phyloP scores from a whole-genome alignment of 106 monocot species.

The Dendrobium nobile region DNA sequence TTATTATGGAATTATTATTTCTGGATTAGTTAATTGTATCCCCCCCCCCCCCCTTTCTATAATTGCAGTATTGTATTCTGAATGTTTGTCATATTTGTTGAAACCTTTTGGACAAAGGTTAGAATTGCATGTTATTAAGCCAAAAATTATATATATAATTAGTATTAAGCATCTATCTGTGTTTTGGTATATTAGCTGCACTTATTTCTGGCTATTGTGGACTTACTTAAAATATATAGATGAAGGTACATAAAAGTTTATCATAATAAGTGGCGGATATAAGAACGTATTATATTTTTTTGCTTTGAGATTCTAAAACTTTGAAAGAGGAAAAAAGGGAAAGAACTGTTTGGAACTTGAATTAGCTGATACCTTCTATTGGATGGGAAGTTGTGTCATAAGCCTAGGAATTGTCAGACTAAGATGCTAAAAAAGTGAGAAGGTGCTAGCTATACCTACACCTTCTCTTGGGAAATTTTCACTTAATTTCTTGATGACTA shows the following conservation, averaged over 20 bases:
- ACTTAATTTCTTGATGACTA: slow-evolving; percentile 17
- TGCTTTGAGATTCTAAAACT: slow-evolving; percentile 79
- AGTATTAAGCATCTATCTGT: too few relatives aligned
- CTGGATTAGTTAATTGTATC: neutral
- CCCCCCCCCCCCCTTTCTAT: too few relatives aligned
- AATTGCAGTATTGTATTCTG: neutral
- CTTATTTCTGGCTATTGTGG: neutral
- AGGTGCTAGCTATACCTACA: slow-evolving; percentile 1
- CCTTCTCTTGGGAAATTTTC: neutral
- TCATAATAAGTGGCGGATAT: neutral
- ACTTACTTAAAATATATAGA: neutral
- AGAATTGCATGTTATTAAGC: neutral
- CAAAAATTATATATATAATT: too few relatives aligned
- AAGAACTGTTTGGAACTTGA: slow-evolving; percentile 85
- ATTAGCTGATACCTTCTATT: slow-evolving; percentile 54
- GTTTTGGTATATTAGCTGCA: too few relatives aligned
- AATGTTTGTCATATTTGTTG: neutral
- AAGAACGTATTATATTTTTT: neutral
- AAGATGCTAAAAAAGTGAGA: slow-evolving; percentile 88
- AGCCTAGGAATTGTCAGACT: slow-evolving; percentile 85
- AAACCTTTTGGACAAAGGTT: neutral
- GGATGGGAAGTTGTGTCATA: slow-evolving; percentile 95
- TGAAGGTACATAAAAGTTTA: neutral
- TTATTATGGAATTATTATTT: too few relatives aligned
- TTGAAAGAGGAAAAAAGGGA: slow-evolving; percentile 96